These are phyloP conservation scores for Brassica rapa DNA, from an alignment of 345 rosid species.

Conservation along the genomic window DNA sequence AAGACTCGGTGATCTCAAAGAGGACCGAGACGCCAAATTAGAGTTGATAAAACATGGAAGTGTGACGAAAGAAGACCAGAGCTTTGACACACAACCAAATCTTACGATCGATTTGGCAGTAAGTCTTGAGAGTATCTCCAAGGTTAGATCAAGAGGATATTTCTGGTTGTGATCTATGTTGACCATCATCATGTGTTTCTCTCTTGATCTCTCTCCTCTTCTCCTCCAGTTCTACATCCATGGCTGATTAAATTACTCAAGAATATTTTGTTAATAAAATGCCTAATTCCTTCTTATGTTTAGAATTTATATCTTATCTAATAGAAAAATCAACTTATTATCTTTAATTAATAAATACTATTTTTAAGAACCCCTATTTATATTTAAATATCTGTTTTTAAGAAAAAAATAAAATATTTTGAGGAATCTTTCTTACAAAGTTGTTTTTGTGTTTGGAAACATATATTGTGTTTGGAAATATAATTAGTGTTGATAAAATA, in stretches of 20 bases:
- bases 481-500: no score
- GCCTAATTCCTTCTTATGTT: no score
- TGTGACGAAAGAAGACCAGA: neutral
- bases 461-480: no score
- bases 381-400: no score
- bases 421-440: no score
- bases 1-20: neutral
- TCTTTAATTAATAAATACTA: no score
- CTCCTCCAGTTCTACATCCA: neutral
- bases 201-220: neutral
- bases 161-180: neutral
- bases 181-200: neutral
- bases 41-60: neutral
- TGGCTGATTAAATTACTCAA: neutral
- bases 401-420: no score
- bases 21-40: neutral
- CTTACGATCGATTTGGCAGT: neutral
- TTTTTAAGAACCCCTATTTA: no score
- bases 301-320: no score
- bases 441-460: no score
- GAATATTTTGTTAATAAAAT: neutral
- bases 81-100: neutral
- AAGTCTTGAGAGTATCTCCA: slow-evolving; percentile 9
- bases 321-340: no score
- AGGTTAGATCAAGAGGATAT: neutral